These are phyloP conservation scores for Bruguiera hainesii DNA, from an alignment of 441 rosid species.

Conservation along the genomic window DNA sequence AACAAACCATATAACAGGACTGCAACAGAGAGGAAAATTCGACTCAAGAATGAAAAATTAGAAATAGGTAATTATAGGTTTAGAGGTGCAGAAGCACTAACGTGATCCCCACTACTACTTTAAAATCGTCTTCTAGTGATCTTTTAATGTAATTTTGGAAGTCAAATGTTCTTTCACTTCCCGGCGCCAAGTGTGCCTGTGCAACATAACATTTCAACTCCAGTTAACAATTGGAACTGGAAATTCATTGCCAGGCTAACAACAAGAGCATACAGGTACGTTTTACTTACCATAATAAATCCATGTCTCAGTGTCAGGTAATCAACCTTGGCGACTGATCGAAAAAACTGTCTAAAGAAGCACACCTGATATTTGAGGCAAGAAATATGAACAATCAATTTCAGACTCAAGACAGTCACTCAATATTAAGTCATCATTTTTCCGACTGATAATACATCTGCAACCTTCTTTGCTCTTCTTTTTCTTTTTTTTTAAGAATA, in stretches of 20 bases:
- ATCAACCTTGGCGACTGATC: slow-evolving; percentile 85
- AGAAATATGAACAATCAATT: neutral
- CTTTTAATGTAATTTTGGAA: slow-evolving; percentile 77
- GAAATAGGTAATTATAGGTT: neutral
- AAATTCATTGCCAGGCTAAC: neutral
- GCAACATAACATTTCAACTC: neutral
- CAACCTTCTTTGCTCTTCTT: too few species aligned
- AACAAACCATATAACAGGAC: slow-evolving; percentile 71
- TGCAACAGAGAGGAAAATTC: slow-evolving; percentile 31
- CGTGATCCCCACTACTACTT: slow-evolving; percentile 90
- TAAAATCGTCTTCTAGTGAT: slow-evolving; percentile 87
- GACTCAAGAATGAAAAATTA: neutral
- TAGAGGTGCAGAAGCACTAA: slow-evolving; percentile 21
- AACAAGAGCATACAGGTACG: neutral
- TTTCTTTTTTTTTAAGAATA: neutral
- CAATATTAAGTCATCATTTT: neutral
- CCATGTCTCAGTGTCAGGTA: slow-evolving; percentile 89
- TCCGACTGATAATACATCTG: neutral
- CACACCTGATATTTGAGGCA: slow-evolving; percentile 51
- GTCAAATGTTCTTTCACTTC: slow-evolving; percentile 65
- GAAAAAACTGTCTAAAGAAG: slow-evolving; percentile 93
- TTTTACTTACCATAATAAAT: slow-evolving; percentile 57
- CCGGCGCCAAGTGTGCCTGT: slow-evolving; percentile 92
- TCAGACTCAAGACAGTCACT: neutral
- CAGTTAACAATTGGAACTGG: neutral